Percentiles rank a stretch among this genome's conserved stretches.
These are phyloP conservation scores for Chiua virens DNA, from an alignment of 768 basidiomycete species.

Conservation along the genomic window DNA sequence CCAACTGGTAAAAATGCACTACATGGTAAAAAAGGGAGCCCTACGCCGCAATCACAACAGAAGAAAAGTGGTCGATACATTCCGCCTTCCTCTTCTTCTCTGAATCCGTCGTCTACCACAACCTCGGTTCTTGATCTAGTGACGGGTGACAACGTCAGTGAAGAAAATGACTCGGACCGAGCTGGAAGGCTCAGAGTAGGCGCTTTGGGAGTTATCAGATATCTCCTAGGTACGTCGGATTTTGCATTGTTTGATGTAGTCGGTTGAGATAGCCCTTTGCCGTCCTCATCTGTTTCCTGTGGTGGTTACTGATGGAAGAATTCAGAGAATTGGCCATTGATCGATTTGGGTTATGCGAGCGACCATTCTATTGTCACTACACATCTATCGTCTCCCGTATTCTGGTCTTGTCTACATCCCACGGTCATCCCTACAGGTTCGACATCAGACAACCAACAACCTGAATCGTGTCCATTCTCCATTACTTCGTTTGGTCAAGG, in stretches of 20 bases:
- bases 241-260: neutral
- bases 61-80: slow-evolving; percentile 32
- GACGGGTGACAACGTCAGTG: slow-evolving; percentile 38
- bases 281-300: neutral
- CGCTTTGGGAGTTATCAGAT: slow-evolving; percentile 63
- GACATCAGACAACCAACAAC: slow-evolving; percentile 31
- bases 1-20: slow-evolving; percentile 7
- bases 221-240: slow-evolving; percentile 55
- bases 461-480: slow-evolving; percentile 19
- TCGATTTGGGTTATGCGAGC: neutral
- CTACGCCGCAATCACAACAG: slow-evolving; percentile 27
- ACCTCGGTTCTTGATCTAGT: slow-evolving; percentile 19
- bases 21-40: slow-evolving; percentile 20
- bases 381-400: slow-evolving; percentile 34
- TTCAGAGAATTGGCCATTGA: slow-evolving; percentile 17
- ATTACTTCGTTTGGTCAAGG: slow-evolving; percentile 46
- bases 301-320: neutral
- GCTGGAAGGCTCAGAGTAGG: slow-evolving; percentile 68
- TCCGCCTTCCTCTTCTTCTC: slow-evolving; percentile 34
- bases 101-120: slow-evolving; percentile 22
- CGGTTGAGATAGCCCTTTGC: neutral
- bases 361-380: slow-evolving; percentile 3
- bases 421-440: slow-evolving; percentile 41
- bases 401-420: slow-evolving; percentile 62
- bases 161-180: slow-evolving; percentile 70